Evolutionary conservation across 768 basidiomycete genomes (phyloP).

Genomic region (Amanita muscaria): DNA sequence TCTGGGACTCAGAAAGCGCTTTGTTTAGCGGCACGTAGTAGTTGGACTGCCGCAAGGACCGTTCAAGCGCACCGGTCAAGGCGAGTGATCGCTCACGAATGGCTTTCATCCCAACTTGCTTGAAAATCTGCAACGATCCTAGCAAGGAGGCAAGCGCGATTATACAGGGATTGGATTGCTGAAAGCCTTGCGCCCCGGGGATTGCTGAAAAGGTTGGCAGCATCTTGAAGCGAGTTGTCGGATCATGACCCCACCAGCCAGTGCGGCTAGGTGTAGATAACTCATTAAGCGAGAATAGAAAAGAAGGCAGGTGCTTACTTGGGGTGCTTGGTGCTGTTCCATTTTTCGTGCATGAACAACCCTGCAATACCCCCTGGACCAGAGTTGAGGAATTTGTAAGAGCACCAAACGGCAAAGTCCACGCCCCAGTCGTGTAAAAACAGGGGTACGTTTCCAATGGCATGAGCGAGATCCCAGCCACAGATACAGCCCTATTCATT

Average conservation of each 20-base stretch:
- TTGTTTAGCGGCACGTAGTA: slow-evolving; percentile 49
- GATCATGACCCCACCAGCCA: slow-evolving; percentile 98
- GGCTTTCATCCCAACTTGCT: slow-evolving; percentile 59
- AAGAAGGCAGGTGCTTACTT: slow-evolving; percentile 37
- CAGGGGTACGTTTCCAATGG: slow-evolving; percentile 86
- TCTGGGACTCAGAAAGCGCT: slow-evolving; percentile 16
- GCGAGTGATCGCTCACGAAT: slow-evolving; percentile 61
- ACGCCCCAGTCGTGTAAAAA: slow-evolving; percentile 87
- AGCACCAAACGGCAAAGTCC: slow-evolving; percentile 98
- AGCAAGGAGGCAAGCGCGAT: slow-evolving; percentile 72
- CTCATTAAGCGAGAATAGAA: slow-evolving; percentile 8
- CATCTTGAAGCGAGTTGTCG: slow-evolving; percentile 85
- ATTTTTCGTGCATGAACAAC: slow-evolving; percentile 79
- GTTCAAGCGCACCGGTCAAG: slow-evolving; percentile 68
- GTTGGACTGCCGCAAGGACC: slow-evolving; percentile 47
- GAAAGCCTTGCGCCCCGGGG: slow-evolving; percentile 88
- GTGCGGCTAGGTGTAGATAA: slow-evolving; percentile 52
- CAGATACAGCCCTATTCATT: slow-evolving; percentile 83
- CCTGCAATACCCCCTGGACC: slow-evolving; percentile 98
- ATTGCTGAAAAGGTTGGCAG: slow-evolving; percentile 74
- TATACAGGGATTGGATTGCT: slow-evolving; percentile 90
- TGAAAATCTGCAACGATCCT: slow-evolving; percentile 76
- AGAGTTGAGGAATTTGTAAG: slow-evolving; percentile 96
- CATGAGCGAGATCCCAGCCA: slow-evolving; percentile 97
- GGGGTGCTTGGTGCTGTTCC: slow-evolving; percentile 54